Evolutionary conservation across 2,329 filamentous ascomycete genomes (phyloP).

Genomic region (Aspergillus sp.): DNA sequence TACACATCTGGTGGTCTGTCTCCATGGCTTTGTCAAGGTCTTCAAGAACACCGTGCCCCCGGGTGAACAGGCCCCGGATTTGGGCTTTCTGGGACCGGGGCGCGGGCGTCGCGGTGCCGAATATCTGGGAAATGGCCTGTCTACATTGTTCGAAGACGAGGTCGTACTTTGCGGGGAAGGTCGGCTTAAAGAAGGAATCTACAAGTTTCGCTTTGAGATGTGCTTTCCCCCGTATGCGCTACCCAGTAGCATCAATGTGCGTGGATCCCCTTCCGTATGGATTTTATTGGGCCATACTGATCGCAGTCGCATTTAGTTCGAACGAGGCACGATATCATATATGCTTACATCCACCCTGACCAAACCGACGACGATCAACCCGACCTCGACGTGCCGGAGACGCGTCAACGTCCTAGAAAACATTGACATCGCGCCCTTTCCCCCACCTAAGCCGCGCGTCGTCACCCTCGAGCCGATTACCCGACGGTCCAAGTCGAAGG

Average conservation of each 20-base stretch:
- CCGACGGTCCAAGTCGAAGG: constrained; percentile 65
- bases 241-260: constrained; percentile 90
- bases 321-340: constrained; percentile 90
- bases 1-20: constrained; percentile 63
- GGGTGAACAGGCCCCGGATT: constrained; percentile 54
- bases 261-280: constrained; percentile 35
- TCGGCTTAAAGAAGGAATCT: constrained; percentile 63
- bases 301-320: constrained; percentile 64
- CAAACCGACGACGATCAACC: constrained; percentile 79
- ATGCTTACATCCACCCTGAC: constrained; percentile 88
- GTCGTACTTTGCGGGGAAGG: constrained; percentile 65
- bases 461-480: constrained; percentile 87
- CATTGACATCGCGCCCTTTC: constrained; percentile 78
- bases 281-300: neutral
- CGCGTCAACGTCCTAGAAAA: constrained; percentile 78
- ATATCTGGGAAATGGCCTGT: constrained; percentile 66
- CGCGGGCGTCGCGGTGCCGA: constrained; percentile 54
- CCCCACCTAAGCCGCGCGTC: constrained; percentile 73
- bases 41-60: constrained; percentile 63
- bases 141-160: constrained; percentile 66
- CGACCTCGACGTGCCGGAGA: constrained; percentile 76
- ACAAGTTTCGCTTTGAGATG: constrained; percentile 67
- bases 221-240: constrained; percentile 61
- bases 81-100: constrained; percentile 55
- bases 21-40: constrained; percentile 67